Conservation (phyloP, 805 yeast genomes). For the Yarrowia bubula region DNA sequence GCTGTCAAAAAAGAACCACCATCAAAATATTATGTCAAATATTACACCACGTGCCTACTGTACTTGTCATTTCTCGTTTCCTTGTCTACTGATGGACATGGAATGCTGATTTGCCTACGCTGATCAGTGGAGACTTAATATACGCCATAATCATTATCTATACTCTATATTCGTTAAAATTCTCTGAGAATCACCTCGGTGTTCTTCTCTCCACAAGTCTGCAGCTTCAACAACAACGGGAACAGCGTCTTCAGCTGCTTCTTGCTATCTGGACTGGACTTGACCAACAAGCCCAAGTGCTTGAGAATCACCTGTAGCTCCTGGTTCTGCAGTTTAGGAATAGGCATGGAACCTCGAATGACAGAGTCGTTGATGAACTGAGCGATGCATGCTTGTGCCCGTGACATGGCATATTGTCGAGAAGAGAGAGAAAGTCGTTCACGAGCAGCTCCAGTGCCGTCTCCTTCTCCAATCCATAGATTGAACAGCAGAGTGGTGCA, state of each 20-base stretch:
- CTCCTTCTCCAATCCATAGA: slow-evolving; percentile 12
- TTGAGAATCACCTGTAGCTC: slow-evolving; percentile 11
- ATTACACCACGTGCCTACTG: background rate
- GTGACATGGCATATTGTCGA: slow-evolving; percentile 5
- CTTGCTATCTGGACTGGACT: slow-evolving; percentile 4
- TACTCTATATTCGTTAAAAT: slow-evolving; percentile 5
- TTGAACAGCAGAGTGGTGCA: slow-evolving; percentile 6
- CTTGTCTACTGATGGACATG: no score
- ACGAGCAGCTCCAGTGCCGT: slow-evolving; percentile 8
- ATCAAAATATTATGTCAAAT: no score
- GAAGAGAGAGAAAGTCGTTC: background rate
- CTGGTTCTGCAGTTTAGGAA: slow-evolving; percentile 11
- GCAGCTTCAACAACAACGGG: slow-evolving; percentile 16
- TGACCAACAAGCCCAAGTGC: background rate
- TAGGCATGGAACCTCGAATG: slow-evolving; percentile 26
- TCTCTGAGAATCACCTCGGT: slow-evolving; percentile 12
- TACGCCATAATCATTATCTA: background rate
- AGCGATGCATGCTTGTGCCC: slow-evolving; percentile 9
- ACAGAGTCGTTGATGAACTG: slow-evolving; percentile 8
- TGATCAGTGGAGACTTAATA: no score
- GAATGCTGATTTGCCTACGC: no score
- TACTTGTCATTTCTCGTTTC: background rate
- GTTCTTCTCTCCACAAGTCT: background rate
- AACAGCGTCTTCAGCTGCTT: slow-evolving; percentile 7
- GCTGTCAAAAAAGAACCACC: no score